These are phyloP conservation scores for Nepenthes alata DNA, from an alignment of 179 eudicot species.

Conservation along the genomic window DNA sequence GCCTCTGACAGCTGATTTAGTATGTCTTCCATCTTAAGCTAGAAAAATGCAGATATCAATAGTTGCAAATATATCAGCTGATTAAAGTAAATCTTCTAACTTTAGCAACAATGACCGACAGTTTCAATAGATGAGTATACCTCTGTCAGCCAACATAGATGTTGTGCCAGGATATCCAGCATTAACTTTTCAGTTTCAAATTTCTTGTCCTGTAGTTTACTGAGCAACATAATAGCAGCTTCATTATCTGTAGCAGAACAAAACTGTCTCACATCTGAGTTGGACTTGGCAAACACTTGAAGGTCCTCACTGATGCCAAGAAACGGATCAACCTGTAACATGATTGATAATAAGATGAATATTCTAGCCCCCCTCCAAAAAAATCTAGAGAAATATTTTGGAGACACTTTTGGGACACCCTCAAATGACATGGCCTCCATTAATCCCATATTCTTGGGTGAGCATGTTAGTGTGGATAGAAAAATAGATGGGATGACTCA, in stretches of 20 bases:
- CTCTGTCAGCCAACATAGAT: conserved; percentile 41
- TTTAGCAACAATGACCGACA: background rate
- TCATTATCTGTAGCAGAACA: conserved; percentile 53
- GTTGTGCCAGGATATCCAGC: conserved; percentile 31
- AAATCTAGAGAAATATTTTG: too few species aligned
- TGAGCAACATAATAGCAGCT: conserved; percentile 31
- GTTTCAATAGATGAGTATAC: conserved; percentile 18
- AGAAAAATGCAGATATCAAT: conserved; percentile 9
- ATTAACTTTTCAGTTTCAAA: conserved; percentile 35
- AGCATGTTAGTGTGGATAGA: too few species aligned
- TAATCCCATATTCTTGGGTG: too few species aligned
- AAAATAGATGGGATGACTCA: too few species aligned
- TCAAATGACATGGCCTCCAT: too few species aligned
- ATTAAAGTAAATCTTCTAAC: background rate
- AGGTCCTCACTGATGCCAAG: conserved; percentile 61
- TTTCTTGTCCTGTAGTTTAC: conserved; percentile 31
- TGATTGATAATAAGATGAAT: background rate
- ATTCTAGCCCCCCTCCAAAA: too few species aligned
- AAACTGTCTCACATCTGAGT: conserved; percentile 33
- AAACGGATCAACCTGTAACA: conserved; percentile 54
- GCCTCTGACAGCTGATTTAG: conserved; percentile 47
- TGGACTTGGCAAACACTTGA: conserved; percentile 58
- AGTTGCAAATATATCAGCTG: background rate
- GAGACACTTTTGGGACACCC: too few species aligned
- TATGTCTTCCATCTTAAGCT: conserved; percentile 56